A percentile compares a stretch with the other conserved stretches of the same genome.
phyloP scores from a whole-genome alignment of 176 grass and related monocot genomes.

The Elaeis guineensis region DNA sequence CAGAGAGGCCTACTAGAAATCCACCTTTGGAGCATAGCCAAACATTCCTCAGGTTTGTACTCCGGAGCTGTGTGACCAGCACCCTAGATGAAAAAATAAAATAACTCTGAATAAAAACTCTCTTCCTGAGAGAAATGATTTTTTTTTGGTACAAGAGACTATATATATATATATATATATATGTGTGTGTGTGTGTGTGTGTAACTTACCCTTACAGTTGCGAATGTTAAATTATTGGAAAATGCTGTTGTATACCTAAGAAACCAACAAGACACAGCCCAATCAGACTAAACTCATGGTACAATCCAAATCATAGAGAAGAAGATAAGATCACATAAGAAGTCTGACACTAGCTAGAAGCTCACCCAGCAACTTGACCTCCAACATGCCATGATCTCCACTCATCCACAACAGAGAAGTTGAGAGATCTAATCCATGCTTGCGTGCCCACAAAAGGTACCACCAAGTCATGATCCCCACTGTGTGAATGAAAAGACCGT shows the following conservation, averaged over 20 bases:
- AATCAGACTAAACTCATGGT: not conserved
- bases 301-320: too few species aligned
- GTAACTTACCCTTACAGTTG: conserved; percentile 8
- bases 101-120: not conserved
- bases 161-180: too few species aligned
- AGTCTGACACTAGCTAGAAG: not conserved
- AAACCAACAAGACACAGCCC: not conserved
- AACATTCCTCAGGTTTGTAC: not conserved
- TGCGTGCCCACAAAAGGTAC: not conserved
- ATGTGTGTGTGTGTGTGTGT: too few species aligned
- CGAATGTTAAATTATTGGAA: not conserved
- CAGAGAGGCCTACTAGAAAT: not conserved
- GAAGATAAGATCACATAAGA: not conserved
- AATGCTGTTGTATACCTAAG: conserved; percentile 1
- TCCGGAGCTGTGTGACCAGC: not conserved
- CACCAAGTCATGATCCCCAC: conserved; percentile 9
- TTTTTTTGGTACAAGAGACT: not conserved
- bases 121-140: not conserved
- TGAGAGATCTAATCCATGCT: conserved; percentile 1
- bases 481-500: not conserved
- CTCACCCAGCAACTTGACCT: conserved; percentile 1
- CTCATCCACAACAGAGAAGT: not conserved
- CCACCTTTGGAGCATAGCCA: not conserved
- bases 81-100: not conserved
- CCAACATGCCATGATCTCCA: conserved; percentile 1